Base-by-base conservation (phyloP, 257 asterid genomes). In the Mitragyna speciosa region DNA sequence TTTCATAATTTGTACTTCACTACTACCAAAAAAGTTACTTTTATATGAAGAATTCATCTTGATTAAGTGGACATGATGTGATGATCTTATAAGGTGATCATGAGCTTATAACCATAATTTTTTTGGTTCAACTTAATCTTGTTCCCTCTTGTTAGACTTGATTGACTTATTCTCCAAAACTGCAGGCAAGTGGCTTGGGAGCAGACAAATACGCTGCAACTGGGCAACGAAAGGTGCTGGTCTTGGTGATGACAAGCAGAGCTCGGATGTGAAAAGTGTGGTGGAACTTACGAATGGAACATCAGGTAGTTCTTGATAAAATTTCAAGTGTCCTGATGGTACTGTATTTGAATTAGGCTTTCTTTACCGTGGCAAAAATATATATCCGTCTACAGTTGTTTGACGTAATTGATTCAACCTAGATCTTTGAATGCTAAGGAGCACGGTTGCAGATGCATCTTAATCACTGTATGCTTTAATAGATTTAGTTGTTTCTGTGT, bases 181-280 rank as follows among this genome's bases (percentile, higher is more conserved):
- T 70, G 24, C 83, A 93, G 97, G 98, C 20, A 92, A 90, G 89
- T 94, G 96, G 96, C 92, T 94, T 75, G 98, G 97, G 47, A 94
- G 94, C 84, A 91, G 97, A 79, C 98, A 94, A 83, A 94, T 94
- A 63, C 96, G 98, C 30, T 94, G 98, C 91, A 94, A 94, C 78
- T 94, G 98, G 98, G 98, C 97, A 6, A 49, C 97, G 47, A 93
- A 91, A 83, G 91, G 97, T 87, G 96, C 97, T 78, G 90, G 88
- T 78, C 68, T 28, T 73, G 83, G 81, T 31, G 94, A 91, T 70
- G 96, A 91, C 49, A 88, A 84, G 77, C 92, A 79, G 88, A 86
- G 43, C 86, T 81, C 90, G 47, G 97, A 91, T 83, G 85, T 85
- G 51, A 89, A 87, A 82, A 83, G 78, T 80, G 82, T 89, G 15